phyloP scores from a whole-genome alignment of 1,139 yeast genomes.

The Blastobotrys illinoisensis region DNA sequence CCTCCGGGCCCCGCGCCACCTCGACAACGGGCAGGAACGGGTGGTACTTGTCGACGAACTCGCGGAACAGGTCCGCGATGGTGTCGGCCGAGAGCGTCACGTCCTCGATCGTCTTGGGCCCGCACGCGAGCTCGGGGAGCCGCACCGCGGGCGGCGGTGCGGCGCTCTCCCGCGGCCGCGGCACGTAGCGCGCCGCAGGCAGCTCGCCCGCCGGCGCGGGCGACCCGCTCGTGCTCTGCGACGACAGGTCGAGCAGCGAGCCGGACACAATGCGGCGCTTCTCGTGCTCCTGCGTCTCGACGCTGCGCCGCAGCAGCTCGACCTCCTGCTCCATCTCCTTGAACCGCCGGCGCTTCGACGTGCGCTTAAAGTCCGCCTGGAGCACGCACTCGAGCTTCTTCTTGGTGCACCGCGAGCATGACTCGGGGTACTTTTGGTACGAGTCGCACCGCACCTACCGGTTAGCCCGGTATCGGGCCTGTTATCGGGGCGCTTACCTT shows the following conservation, averaged over 20 bases:
- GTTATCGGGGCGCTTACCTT: constrained; percentile 37
- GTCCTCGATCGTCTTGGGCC: constrained; percentile 63
- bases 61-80: constrained; percentile 60
- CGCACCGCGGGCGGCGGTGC: constrained; percentile 5
- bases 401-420: constrained; percentile 77
- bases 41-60: constrained; percentile 71
- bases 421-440: constrained; percentile 64
- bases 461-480: background rate
- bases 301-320: constrained; percentile 54
- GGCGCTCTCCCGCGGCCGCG: constrained; percentile 5
- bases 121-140: constrained; percentile 36
- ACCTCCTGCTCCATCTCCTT: constrained; percentile 82
- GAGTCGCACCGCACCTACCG: constrained; percentile 70
- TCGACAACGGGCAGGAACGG: constrained; percentile 86
- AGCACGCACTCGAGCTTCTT: constrained; percentile 65
- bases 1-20: constrained; percentile 72
- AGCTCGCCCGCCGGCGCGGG: constrained; percentile 8
- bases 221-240: background rate
- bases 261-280: constrained; percentile 19
- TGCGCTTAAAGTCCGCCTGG: constrained; percentile 77
- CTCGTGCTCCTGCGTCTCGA: constrained; percentile 35
- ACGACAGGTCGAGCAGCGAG: constrained; percentile 16
- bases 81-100: constrained; percentile 55
- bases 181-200: constrained; percentile 20
- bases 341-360: constrained; percentile 70